These are phyloP conservation scores for Chlorokybus atmophyticus DNA, from an alignment of 139 green algal species.

Conservation along the genomic window DNA sequence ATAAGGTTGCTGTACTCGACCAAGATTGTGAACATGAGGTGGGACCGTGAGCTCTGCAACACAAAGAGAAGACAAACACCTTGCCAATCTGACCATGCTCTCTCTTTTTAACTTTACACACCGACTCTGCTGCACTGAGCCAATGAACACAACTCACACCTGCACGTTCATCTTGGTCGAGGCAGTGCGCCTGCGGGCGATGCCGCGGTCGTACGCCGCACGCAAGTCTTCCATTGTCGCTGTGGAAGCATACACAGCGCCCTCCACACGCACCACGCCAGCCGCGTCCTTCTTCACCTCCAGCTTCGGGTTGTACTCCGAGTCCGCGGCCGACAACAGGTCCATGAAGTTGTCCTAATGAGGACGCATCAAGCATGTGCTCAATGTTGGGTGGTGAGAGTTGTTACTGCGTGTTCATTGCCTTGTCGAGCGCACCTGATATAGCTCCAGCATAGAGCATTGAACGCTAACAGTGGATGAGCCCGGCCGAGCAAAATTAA, in stretches of 20 bases:
- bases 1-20: constrained; percentile 9
- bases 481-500: constrained; percentile 24
- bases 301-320: not conserved
- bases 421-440: not conserved
- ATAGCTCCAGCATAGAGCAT: constrained; percentile 13
- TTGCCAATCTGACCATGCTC: too few relatives aligned
- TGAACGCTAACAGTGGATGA: constrained; percentile 12
- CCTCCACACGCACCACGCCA: constrained; percentile 18
- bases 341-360: constrained; percentile 8
- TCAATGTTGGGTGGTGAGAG: not conserved
- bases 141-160: not conserved
- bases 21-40: constrained; percentile 20
- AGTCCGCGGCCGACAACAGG: constrained; percentile 11
- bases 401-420: too few relatives aligned
- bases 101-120: too few relatives aligned
- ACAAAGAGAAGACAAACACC: too few relatives aligned
- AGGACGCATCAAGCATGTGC: not conserved
- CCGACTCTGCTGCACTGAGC: too few relatives aligned
- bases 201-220: constrained; percentile 3
- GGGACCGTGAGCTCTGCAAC: constrained; percentile 4
- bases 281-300: constrained; percentile 5
- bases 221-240: constrained; percentile 4
- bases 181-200: not conserved
- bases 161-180: constrained; percentile 17
- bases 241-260: not conserved